phyloP scores from a whole-genome alignment of 257 asterid species.

The Ballota nigra region DNA sequence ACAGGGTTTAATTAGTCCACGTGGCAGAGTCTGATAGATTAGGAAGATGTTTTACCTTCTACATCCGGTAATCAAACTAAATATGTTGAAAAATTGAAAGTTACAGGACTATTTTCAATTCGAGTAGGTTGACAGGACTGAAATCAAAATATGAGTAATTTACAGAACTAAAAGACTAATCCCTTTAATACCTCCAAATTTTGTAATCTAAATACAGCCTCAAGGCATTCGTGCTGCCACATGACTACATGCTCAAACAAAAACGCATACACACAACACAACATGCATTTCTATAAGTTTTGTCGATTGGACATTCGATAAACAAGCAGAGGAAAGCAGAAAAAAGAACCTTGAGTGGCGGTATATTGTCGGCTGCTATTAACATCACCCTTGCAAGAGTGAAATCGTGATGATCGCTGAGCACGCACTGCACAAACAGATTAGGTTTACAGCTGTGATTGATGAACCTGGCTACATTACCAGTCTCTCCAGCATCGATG shows the following conservation, averaged over 20 bases:
- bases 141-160: too few species aligned
- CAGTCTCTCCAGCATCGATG: slow-evolving; percentile 75
- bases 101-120: background rate
- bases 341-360: slow-evolving; percentile 67
- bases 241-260: background rate
- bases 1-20: background rate
- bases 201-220: background rate
- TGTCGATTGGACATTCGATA: background rate
- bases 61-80: background rate
- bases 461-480: slow-evolving; percentile 72
- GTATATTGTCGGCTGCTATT: slow-evolving; percentile 82
- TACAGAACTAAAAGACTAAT: too few species aligned
- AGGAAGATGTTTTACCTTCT: background rate
- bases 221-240: background rate
- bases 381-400: slow-evolving; percentile 68
- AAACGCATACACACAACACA: too few species aligned
- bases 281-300: too few species aligned
- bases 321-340: background rate
- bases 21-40: background rate
- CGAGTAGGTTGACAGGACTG: too few species aligned
- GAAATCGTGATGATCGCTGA: slow-evolving; percentile 64
- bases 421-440: slow-evolving; percentile 77
- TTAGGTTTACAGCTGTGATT: slow-evolving; percentile 91
- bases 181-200: background rate
- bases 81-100: background rate